Percentiles rank a stretch among this genome's conserved stretches.
Conservation (phyloP, 768 basidiomycete genomes). For the Leccinum aurantiacum region DNA sequence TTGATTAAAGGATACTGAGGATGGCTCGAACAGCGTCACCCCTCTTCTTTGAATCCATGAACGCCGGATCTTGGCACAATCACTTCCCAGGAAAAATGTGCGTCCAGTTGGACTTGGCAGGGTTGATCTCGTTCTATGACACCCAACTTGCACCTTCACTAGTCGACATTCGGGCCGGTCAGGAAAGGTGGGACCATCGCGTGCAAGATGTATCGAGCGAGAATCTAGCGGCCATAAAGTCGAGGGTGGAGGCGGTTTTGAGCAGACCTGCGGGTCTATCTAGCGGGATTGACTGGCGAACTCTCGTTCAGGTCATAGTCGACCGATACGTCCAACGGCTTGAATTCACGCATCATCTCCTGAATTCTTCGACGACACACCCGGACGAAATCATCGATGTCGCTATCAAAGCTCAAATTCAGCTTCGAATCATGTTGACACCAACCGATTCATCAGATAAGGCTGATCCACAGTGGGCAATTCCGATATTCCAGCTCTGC, state of each 20-base stretch:
- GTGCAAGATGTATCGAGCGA: slow-evolving; percentile 22
- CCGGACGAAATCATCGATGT: slow-evolving; percentile 6
- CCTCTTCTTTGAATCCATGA: slow-evolving; percentile 3
- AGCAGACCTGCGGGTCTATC: slow-evolving; percentile 14
- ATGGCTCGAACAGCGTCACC: not conserved
- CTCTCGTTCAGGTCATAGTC: slow-evolving; percentile 28
- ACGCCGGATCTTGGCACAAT: slow-evolving; percentile 35
- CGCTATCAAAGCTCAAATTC: slow-evolving; percentile 17
- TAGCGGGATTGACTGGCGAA: slow-evolving; percentile 37
- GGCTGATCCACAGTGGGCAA: slow-evolving; percentile 26
- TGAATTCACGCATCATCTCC: slow-evolving; percentile 25
- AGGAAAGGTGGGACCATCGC: slow-evolving; percentile 35
- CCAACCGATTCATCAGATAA: slow-evolving; percentile 3
- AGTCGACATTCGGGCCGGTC: slow-evolving; percentile 21
- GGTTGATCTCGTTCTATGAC: slow-evolving; percentile 40
- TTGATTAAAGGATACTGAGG: not conserved
- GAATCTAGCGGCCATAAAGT: slow-evolving; percentile 18
- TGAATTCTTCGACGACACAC: slow-evolving; percentile 14
- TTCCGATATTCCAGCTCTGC: slow-evolving; percentile 32
- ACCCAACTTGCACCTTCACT: slow-evolving; percentile 32
- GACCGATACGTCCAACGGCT: slow-evolving; percentile 35
- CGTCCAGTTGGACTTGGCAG: slow-evolving; percentile 33
- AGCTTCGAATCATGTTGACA: slow-evolving; percentile 29
- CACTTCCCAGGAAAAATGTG: slow-evolving; percentile 37
- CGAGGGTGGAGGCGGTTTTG: slow-evolving; percentile 9